phyloP scores from a whole-genome alignment of 176 grass and related monocot genomes.

The Carex cristatella region DNA sequence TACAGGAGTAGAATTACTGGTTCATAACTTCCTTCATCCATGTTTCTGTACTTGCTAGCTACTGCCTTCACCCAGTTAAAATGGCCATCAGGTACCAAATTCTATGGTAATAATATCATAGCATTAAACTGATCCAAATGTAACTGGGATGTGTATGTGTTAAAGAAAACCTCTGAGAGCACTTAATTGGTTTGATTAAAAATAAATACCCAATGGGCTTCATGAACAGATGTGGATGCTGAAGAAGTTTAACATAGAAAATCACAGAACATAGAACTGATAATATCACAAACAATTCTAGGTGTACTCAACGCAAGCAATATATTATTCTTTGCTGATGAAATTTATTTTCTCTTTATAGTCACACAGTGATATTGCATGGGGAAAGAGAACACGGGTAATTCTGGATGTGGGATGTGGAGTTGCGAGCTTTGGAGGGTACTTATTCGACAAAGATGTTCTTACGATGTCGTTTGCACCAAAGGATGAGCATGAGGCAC shows the following conservation, averaged over 20 bases:
- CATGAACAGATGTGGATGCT: not conserved
- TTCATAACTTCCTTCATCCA: not conserved
- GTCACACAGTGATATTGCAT: constrained; percentile 64
- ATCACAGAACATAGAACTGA: not conserved
- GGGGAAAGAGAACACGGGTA: constrained; percentile 54
- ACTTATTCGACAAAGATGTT: constrained; percentile 67
- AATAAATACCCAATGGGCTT: not conserved
- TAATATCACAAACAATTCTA: not conserved
- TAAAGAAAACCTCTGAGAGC: not conserved
- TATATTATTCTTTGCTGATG: not conserved
- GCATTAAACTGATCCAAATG: not conserved
- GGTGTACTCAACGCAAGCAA: not conserved
- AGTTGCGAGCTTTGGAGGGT: constrained; percentile 84
- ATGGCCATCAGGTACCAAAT: not conserved
- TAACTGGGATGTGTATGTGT: not conserved
- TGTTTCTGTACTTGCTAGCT: not conserved
- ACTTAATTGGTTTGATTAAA: not conserved
- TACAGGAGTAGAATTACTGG: not conserved
- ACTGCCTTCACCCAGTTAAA: not conserved
- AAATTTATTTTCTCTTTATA: constrained; percentile 13
- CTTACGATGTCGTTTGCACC: constrained; percentile 84
- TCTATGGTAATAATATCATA: not conserved
- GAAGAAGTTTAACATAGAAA: constrained; percentile 5
- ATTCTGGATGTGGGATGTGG: constrained; percentile 84
- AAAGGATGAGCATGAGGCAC: constrained; percentile 89